Evolutionary conservation across 2,329 filamentous ascomycete species (phyloP), one percentile per base, ranked within the genome.

Genomic region (Colletotrichum limetticola): DNA sequence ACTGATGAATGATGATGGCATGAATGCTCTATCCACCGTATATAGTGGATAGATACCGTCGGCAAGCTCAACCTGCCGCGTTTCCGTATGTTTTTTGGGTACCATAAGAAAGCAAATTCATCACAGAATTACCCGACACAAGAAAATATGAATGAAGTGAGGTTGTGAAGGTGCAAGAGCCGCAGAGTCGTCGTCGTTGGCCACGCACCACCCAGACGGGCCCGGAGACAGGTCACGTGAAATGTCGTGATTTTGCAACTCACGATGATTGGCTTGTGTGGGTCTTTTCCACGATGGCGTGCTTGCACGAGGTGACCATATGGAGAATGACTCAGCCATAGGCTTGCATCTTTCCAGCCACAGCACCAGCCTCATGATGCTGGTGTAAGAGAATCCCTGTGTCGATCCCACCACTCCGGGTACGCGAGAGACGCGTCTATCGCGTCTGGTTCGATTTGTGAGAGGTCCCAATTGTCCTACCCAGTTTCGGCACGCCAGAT

Each of bases 231-330:
- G 59, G 66, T 75, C 74, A 75, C 74, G 74, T 75, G 74, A 75
- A 53, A 75, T 75, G 74, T 73, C 73, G 74, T 71, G 73, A 75
- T 75, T 75, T 75, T 74, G 30, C 62, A 66, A 30, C 14, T 5
- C 19, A 46, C 19, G 61, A 11, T 72, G 63, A 75, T 75, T 75
- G 72, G 72, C 46, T 67, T 24, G 26, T 61, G 19, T 46, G 46
- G 14, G 56, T 24, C 26, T 60, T 19, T 55, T 26, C n/a, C 24
- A 35, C 32, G 68, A 75, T 75, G 65, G 72, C 74, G 74, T 75
- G 74, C 72, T 75, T 22, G 19, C 42, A 49, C 42, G 42, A 49
- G 42, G 42, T 22, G 7, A n/a, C 46, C 6, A 19, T 6, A 19
- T 42, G 37, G 37, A 32, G 55, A 11, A 2, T 14, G 7, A 16